Evolutionary conservation across 768 basidiomycete species (phyloP).

Genomic region (Tylopilus subfusipes): DNA sequence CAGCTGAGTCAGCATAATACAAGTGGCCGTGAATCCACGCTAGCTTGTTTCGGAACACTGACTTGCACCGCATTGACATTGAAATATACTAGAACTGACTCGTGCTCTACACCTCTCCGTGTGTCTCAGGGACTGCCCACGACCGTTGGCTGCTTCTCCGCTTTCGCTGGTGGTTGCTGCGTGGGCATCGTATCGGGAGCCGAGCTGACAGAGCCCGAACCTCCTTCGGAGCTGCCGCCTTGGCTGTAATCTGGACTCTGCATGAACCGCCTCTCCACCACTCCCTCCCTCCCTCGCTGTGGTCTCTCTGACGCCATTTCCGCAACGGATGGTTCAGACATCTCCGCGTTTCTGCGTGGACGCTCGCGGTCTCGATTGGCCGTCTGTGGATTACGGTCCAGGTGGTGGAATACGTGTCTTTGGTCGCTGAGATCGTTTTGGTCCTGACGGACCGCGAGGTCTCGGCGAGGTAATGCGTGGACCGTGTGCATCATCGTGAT

Average conservation of each 20-base stretch:
- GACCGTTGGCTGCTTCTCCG: conserved; percentile 5
- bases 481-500: conserved; percentile 17
- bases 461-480: conserved; percentile 24
- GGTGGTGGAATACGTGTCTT: conserved; percentile 26
- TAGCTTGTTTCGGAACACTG: neutral
- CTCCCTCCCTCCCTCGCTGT: conserved; percentile 1
- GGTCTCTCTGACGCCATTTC: neutral
- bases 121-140: conserved; percentile 2
- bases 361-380: conserved; percentile 14
- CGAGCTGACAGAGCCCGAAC: conserved; percentile 5
- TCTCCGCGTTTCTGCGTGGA: neutral
- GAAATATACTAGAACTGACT: too few species aligned
- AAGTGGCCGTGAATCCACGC: conserved; percentile 22
- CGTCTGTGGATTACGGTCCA: conserved; percentile 29
- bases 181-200: conserved; percentile 10
- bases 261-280: conserved; percentile 17
- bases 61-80: too few species aligned
- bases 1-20: conserved; percentile 22
- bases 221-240: conserved; percentile 5
- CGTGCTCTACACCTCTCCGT: neutral
- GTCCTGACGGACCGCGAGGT: conserved; percentile 18
- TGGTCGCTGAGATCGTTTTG: conserved; percentile 19
- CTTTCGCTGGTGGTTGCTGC: conserved; percentile 8
- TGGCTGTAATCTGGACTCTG: conserved; percentile 29
- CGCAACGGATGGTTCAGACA: neutral